Evolutionary conservation across 202 grass and related monocot genomes (phyloP).

Genomic region (Panicum hallii): DNA sequence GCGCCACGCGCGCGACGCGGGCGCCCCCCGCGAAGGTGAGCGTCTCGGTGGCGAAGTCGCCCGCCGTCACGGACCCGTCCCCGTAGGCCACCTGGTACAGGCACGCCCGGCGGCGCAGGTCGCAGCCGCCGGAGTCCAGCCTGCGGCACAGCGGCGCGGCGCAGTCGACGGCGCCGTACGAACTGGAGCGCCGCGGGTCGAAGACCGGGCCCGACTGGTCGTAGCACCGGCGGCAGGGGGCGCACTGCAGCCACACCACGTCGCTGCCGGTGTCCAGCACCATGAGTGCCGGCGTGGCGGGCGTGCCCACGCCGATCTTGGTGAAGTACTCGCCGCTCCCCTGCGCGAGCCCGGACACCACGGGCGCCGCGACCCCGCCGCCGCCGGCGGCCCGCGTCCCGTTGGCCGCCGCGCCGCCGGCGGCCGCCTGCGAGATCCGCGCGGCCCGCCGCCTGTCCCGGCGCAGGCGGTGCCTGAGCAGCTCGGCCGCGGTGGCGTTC

Average conservation of each 20-base stretch:
- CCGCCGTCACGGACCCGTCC: conserved; percentile 83
- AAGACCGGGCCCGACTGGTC: conserved; percentile 83
- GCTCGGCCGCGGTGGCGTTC: conserved; percentile 52
- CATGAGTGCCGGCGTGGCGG: conserved; percentile 72
- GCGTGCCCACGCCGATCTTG: conserved; percentile 86
- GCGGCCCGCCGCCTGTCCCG: conserved; percentile 61
- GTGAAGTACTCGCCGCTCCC: conserved; percentile 99
- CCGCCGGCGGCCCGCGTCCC: background rate
- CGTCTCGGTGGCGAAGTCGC: conserved; percentile 85
- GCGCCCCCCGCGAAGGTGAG: conserved; percentile 74
- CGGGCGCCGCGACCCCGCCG: conserved; percentile 52
- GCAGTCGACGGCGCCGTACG: conserved; percentile 76
- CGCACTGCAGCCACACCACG: conserved; percentile 94
- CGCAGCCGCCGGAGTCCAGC: conserved; percentile 81
- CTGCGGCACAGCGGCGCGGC: conserved; percentile 70
- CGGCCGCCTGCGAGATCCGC: conserved; percentile 41
- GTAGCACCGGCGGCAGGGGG: conserved; percentile 92
- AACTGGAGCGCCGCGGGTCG: conserved; percentile 75
- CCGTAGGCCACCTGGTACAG: conserved; percentile 97
- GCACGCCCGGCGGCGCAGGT: conserved; percentile 72
- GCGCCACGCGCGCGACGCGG: conserved; percentile 69
- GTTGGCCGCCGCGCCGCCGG: conserved; percentile 21
- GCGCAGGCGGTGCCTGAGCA: conserved; percentile 65
- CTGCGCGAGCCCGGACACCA: conserved; percentile 85
- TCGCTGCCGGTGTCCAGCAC: conserved; percentile 97